A percentile compares a stretch with the other conserved stretches of the same genome.
Conservation (phyloP, 108 stramenopile species). For the Phaeodactylum tricornutum region DNA sequence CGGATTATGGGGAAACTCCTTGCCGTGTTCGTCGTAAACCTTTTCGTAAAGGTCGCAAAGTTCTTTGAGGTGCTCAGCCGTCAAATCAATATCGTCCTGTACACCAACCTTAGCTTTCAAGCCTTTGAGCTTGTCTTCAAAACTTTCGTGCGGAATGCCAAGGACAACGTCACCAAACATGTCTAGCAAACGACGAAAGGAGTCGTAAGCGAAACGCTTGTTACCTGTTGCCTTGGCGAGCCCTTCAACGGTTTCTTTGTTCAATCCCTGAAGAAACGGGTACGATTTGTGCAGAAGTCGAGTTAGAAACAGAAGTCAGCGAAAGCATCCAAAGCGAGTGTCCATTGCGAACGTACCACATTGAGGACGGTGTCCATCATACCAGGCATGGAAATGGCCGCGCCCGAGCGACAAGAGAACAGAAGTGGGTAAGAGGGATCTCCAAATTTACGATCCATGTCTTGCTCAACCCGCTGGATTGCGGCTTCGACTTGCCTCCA, state of each 20-base stretch:
- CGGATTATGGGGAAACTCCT: conserved; percentile 47
- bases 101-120: conserved; percentile 38
- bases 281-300: no score
- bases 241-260: conserved; percentile 62
- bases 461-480: conserved; percentile 26
- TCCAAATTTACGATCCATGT: conserved; percentile 51
- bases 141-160: conserved; percentile 61
- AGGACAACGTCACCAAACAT: conserved; percentile 81
- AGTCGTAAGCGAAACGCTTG: conserved; percentile 70
- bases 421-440: conserved; percentile 48
- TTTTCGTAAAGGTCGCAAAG: conserved; percentile 48
- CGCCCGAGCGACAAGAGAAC: conserved; percentile 51
- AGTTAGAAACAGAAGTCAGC: conserved; percentile 2
- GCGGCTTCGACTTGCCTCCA: conserved; percentile 25
- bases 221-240: conserved; percentile 63
- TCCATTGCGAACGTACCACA: no score
- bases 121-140: conserved; percentile 53
- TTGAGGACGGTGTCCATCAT: conserved; percentile 80
- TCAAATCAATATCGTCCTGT: conserved; percentile 45
- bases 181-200: conserved; percentile 72
- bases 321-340: conserved; percentile 33
- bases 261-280: conserved; percentile 40
- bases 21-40: conserved; percentile 37
- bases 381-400: conserved; percentile 62
- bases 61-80: conserved; percentile 39